Evolutionary conservation across 176 grass and related monocot genomes (phyloP), one percentile per base, ranked within the genome.

Genomic region (Chloris gayana): DNA sequence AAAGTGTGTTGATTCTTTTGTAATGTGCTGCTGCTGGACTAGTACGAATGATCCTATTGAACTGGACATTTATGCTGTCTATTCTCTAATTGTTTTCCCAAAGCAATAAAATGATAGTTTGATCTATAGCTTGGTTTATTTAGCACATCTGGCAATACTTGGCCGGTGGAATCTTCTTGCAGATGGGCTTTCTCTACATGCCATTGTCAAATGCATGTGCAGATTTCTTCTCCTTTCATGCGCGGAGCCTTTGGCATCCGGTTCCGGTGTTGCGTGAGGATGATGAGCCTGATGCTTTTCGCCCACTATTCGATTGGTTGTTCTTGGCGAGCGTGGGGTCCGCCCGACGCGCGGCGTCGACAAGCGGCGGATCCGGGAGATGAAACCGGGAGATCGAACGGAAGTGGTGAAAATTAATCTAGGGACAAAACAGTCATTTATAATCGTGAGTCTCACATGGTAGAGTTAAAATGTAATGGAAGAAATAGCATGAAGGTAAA

Each of bases 171-270:
- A 24, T 61, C 26, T 64, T 64, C 46, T 34, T 30, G 31, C 5
- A 1, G 21, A 29, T 49, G 39, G 7, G 30, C 6, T 3, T 64
- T 32, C 5, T 32, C 2, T 64, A 14, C 19, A 22, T 17, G 18
- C 39, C 8, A 77, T 26, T 10, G 64, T 77, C 82, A 69, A 77
- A 70, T 29, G 51, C 64, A 60, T 38, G 73, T 70, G 82, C 50
- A 69, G 33, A 56, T 18, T 75, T 54, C 24, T 22, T 63, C 56
- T 13, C 14, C 21, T 8, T 53, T 18, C 50, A 22, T 21, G 18
- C 50, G 41, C 4, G 3, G 50, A 21, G 19, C 18, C 50, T n/a
- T 21, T 58, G 2, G 54, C 54, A 24, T 25, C 2, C n/a, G 22
- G 22, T n/a, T 3, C 2, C 44, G 12, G 22, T 41, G 72, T 30